Evolutionary conservation across 257 asterid species (phyloP).

Genomic region (Nicotiana obtusifolia): DNA sequence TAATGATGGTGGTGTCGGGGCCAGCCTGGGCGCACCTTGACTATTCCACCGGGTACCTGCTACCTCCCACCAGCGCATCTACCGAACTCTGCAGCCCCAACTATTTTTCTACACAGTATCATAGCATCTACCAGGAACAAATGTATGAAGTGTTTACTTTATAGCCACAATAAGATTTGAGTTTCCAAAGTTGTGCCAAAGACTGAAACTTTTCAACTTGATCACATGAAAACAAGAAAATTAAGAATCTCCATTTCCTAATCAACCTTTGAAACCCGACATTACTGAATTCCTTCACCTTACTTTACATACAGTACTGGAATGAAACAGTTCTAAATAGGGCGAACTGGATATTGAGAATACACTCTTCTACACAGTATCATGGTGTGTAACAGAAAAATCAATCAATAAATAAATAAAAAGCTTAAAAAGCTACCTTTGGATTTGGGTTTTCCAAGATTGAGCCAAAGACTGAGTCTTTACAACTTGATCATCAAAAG

Average conservation of each 20-base stretch:
- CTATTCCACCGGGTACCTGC: too few species aligned
- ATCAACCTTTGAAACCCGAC: neutral
- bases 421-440: conserved; percentile 38
- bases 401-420: neutral
- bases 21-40: too few species aligned
- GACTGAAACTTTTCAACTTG: conserved; percentile 50
- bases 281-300: neutral
- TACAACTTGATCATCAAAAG: conserved; percentile 54
- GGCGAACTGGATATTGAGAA: neutral
- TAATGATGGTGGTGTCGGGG: too few species aligned
- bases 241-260: neutral
- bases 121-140: neutral
- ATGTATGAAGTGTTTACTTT: too few species aligned
- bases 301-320: neutral
- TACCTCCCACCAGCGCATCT: too few species aligned
- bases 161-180: conserved; percentile 55
- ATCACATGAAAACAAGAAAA: conserved; percentile 28
- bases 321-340: neutral
- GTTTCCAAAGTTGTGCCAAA: conserved; percentile 62
- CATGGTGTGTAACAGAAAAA: neutral
- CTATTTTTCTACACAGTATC: too few species aligned
- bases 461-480: conserved; percentile 65
- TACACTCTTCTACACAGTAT: neutral
- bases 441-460: conserved; percentile 59
- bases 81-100: too few species aligned